phyloP scores from a whole-genome alignment of 441 rosid species.

The Biscutella laevigata region DNA sequence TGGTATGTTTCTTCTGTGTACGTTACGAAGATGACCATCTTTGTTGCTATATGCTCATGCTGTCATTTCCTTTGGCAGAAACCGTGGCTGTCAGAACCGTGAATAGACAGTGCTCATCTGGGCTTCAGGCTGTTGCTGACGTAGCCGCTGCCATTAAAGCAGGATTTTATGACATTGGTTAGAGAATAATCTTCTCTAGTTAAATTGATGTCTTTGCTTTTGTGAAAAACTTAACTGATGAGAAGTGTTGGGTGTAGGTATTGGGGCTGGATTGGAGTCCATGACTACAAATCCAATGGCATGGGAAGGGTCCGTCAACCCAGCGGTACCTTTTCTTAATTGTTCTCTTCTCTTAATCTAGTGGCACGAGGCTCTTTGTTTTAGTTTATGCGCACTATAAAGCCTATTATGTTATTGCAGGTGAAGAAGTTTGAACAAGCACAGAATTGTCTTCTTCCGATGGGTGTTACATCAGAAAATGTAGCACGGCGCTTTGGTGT shows the following conservation, averaged over 20 bases:
- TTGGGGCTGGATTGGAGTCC: slow-evolving; percentile 97
- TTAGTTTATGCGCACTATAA: not conserved
- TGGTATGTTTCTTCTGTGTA: slow-evolving; percentile 34
- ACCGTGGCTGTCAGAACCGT: slow-evolving; percentile 89
- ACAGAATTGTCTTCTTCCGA: slow-evolving; percentile 90
- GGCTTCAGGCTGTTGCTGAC: slow-evolving; percentile 99
- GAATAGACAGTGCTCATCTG: slow-evolving; percentile 95
- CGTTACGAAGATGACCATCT: not conserved
- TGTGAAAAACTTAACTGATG: not conserved
- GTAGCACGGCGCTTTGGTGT: slow-evolving; percentile 93
- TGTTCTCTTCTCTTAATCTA: no score
- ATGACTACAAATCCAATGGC: slow-evolving; percentile 83
- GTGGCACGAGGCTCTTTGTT: no score
- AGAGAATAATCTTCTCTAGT: not conserved
- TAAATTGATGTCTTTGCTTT: not conserved
- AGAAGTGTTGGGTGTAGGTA: slow-evolving; percentile 40
- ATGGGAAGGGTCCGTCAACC: slow-evolving; percentile 77
- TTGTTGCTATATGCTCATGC: not conserved
- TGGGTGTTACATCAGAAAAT: slow-evolving; percentile 97
- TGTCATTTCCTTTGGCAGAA: slow-evolving; percentile 32
- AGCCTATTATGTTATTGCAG: slow-evolving; percentile 31
- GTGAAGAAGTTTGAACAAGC: slow-evolving; percentile 69
- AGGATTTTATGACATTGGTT: slow-evolving; percentile 94
- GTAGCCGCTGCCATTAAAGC: slow-evolving; percentile 98
- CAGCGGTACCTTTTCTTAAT: slow-evolving; percentile 45